A percentile compares a stretch with the other conserved stretches of the same genome.
These are phyloP conservation scores for Gaeumannomyces tritici DNA, from an alignment of 2,329 filamentous ascomycete genomes.

Conservation along the genomic window DNA sequence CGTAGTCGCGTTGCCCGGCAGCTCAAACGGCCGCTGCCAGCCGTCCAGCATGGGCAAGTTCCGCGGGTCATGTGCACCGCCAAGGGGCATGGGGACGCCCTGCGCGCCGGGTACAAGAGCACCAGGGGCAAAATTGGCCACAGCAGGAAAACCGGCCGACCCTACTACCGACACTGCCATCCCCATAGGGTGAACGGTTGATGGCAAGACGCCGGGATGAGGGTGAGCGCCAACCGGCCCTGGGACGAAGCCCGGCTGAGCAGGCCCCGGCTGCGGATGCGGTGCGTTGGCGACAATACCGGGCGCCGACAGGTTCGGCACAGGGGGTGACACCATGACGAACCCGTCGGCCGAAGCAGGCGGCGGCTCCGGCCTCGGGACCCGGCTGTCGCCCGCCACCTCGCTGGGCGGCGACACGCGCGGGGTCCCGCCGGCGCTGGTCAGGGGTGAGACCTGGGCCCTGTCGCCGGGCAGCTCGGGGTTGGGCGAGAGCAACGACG, in stretches of 20 bases:
- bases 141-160: too few species aligned
- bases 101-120: too few species aligned
- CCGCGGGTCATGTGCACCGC: background rate
- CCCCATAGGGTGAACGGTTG: background rate
- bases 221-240: background rate
- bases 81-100: background rate
- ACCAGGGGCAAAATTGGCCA: background rate
- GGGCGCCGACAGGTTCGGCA: background rate
- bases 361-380: background rate
- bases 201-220: background rate
- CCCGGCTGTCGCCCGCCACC: background rate
- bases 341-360: background rate
- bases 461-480: background rate
- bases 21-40: slow-evolving; percentile 21
- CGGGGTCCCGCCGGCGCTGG: slow-evolving; percentile 5
- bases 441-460: background rate
- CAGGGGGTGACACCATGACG: background rate
- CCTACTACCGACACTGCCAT: too few species aligned
- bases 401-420: background rate
- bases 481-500: background rate
- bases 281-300: background rate
- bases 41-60: slow-evolving; percentile 23
- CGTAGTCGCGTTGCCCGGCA: slow-evolving; percentile 14
- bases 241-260: background rate
- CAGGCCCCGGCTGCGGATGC: background rate